These are phyloP conservation scores for Penicillium psychrofluorescens DNA, from an alignment of 495 filamentous ascomycete species.

Conservation along the genomic window DNA sequence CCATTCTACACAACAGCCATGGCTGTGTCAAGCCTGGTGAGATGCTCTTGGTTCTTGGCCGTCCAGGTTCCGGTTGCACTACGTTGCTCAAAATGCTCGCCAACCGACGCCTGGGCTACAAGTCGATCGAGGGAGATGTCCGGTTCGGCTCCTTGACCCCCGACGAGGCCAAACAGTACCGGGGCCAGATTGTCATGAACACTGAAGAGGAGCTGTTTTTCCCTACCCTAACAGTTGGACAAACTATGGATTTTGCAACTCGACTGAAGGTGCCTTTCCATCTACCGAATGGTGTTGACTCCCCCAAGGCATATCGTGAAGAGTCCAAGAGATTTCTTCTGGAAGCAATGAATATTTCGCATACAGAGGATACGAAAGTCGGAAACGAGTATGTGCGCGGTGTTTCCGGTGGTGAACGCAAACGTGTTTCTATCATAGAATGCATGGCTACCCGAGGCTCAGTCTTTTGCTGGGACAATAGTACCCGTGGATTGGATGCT, in stretches of 20 bases:
- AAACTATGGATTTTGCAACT: slow-evolving; percentile 64
- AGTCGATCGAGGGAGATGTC: slow-evolving; percentile 45
- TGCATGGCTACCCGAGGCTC: slow-evolving; percentile 53
- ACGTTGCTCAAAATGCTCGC: slow-evolving; percentile 57
- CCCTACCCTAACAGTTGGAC: slow-evolving; percentile 59
- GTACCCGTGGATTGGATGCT: slow-evolving; percentile 54
- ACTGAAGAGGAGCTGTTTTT: slow-evolving; percentile 69
- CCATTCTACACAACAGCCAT: slow-evolving; percentile 34
- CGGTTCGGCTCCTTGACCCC: slow-evolving; percentile 51
- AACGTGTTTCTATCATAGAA: slow-evolving; percentile 63
- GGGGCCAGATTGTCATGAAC: slow-evolving; percentile 66
- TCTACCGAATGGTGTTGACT: slow-evolving; percentile 29
- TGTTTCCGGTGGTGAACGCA: slow-evolving; percentile 80
- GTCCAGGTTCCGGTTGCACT: slow-evolving; percentile 38
- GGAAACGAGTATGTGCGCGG: slow-evolving; percentile 73
- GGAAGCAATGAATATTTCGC: slow-evolving; percentile 65
- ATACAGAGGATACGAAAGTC: slow-evolving; percentile 74
- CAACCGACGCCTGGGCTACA: slow-evolving; percentile 56
- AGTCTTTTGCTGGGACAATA: slow-evolving; percentile 58
- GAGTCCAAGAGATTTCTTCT: slow-evolving; percentile 60
- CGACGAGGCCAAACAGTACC: slow-evolving; percentile 50
- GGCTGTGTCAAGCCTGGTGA: slow-evolving; percentile 49
- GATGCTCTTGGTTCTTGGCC: slow-evolving; percentile 39
- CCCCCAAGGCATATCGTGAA: slow-evolving; percentile 40
- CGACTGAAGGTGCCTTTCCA: slow-evolving; percentile 30